Base-by-base conservation (phyloP, 31 red algal genomes). In the Pterothamnion heteromorphum region DNA sequence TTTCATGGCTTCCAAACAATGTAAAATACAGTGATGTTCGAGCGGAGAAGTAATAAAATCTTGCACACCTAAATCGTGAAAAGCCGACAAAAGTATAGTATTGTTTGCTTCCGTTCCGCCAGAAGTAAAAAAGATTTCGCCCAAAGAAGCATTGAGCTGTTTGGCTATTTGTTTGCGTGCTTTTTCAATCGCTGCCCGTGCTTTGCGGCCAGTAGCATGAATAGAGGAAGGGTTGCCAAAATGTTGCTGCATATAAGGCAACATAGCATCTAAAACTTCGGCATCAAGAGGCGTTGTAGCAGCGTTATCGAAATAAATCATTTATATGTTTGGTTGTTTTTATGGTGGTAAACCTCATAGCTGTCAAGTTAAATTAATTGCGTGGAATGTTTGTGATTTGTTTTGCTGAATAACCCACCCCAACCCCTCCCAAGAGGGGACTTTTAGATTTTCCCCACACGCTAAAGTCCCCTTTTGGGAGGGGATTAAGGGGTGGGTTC, bases 281-380 rank as follows among this genome's bases (percentile, higher is more conserved):
- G 5, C 9, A 27, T 31, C 9, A 9, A 83, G 9, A 9, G 80
- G 14, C 5, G 80, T 83, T 9, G 80, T 83, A 26, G 80, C 80
- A 9, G 80, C 80, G 30, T 83, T 20, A 27, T 83, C 80, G 5
- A 83, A 31, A 83, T 83, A 83, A 64, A 64, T n/a, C n/a, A 9
- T 64, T 83, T 9, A 74, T 74, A 20, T 91, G 94, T 32, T 93
- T 95, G 44, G 18, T 94, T 44, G 92, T 72, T 9, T 35, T 95
- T 39, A 80, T 83, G 1, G 90, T 94, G 0, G 23, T 94, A n/a
- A 57, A 74, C 41, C n/a, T n/a, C n/a, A n/a, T n/a, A n/a, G n/a
- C n/a, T n/a, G n/a, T n/a, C n/a, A n/a, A n/a, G n/a, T n/a, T n/a
- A n/a, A n/a, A n/a, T n/a, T n/a, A n/a, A n/a, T n/a, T n/a, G n/a